Conservation (phyloP, 2,329 filamentous ascomycete genomes). For the Knoxdaviesia capensis region DNA sequence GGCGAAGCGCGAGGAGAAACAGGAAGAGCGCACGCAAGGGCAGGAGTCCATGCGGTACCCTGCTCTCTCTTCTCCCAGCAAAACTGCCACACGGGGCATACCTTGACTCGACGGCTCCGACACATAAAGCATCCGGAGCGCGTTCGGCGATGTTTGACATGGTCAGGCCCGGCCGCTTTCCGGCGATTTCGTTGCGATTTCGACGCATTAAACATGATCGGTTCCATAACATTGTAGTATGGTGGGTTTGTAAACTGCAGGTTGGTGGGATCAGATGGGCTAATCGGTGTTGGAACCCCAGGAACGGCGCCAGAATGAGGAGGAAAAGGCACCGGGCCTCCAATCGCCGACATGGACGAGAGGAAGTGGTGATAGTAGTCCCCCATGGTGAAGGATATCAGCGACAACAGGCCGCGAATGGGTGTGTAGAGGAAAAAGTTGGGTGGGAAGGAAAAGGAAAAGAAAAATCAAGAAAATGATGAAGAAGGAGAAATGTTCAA, state of each 20-base stretch:
- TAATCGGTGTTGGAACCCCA: slow-evolving; percentile 1
- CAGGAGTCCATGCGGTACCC: no score
- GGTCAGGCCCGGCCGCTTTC: slow-evolving; percentile 29
- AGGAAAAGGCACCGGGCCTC: no score
- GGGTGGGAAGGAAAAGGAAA: background rate
- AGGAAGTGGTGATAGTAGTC: slow-evolving; percentile 37
- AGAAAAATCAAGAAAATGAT: background rate
- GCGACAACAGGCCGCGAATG: background rate
- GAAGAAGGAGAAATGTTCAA: background rate
- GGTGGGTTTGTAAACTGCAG: no score
- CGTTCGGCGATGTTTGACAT: slow-evolving; percentile 82
- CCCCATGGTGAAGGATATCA: slow-evolving; percentile 19
- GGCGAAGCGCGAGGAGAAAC: no score
- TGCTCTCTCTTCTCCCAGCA: no score
- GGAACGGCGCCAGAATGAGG: background rate
- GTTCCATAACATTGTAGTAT: slow-evolving; percentile 12
- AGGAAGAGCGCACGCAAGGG: no score
- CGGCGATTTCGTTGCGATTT: slow-evolving; percentile 21
- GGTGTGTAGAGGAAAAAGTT: background rate
- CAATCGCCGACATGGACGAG: slow-evolving; percentile 23
- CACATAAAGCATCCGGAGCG: slow-evolving; percentile 90
- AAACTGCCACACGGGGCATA: slow-evolving; percentile 11
- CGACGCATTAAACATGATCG: slow-evolving; percentile 23
- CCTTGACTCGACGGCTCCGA: slow-evolving; percentile 69
- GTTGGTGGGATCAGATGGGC: no score